phyloP scores from a whole-genome alignment of 164 flowering plant genomes.

The Hamamelis virginiana region DNA sequence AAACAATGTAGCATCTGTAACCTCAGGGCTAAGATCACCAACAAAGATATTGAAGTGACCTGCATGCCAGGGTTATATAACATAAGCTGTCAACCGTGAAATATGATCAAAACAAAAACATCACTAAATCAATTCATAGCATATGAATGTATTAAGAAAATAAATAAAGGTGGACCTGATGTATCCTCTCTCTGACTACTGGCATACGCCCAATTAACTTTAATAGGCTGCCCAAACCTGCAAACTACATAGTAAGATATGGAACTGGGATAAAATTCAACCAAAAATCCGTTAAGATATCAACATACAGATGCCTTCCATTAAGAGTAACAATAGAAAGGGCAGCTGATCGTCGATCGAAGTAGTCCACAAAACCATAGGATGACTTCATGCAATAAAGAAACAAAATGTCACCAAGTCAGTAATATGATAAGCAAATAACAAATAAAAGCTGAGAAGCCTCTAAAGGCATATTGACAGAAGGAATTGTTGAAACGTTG shows the following conservation, averaged over 20 bases:
- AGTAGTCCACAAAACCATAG: constrained; percentile 74
- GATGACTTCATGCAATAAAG: constrained; percentile 51
- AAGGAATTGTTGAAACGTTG: neutral
- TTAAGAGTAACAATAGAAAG: constrained; percentile 67
- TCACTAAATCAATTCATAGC: neutral
- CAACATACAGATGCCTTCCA: constrained; percentile 66
- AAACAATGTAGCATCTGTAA: constrained; percentile 94
- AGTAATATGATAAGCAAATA: neutral
- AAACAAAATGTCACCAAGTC: neutral
- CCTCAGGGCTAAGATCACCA: constrained; percentile 94
- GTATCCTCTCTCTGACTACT: constrained; percentile 76
- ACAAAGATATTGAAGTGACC: constrained; percentile 89
- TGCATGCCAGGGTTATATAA: constrained; percentile 25
- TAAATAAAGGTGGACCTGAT: constrained; percentile 35
- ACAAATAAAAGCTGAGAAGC: neutral
- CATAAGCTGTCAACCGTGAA: neutral
- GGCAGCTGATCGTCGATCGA: constrained; percentile 68
- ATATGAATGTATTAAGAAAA: neutral
- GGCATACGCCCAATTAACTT: constrained; percentile 85
- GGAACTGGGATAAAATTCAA: neutral
- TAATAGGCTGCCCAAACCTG: constrained; percentile 86
- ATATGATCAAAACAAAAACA: neutral
- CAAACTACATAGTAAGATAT: constrained; percentile 8
- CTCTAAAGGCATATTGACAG: neutral
- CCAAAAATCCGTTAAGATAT: neutral